Base-by-base conservation (phyloP, 306 rosid species). In the Malus sieversii region DNA sequence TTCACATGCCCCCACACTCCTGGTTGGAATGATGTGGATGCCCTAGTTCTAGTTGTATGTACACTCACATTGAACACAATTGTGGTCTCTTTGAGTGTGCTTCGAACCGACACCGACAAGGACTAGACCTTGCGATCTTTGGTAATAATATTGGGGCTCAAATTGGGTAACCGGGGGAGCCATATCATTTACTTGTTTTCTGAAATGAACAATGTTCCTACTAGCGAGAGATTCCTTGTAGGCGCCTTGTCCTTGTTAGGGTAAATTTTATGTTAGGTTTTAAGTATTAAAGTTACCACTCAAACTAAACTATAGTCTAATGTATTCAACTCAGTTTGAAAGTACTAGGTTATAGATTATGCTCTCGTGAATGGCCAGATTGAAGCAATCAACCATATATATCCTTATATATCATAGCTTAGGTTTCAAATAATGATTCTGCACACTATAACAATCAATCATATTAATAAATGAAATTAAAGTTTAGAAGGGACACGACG, bases 61-160 rank as follows among this genome's bases (percentile, higher is more conserved):
- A 14, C 35, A 14, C 35, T 3, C 20, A 14, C 66, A 14, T 15
- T 25, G 33, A 61, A 14, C 30, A 13, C 9, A 25, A 29, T 10
- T 12, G 11, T 22, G 22, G 22, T 32, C 68, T 29, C 22, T 3
- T 6, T 32, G 44, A 64, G 73, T 52, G 66, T 85, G 80, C 79
- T 82, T 84, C 60, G 77, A 82, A 80, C 84, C 78, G 85, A 91
- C 97, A 89, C 2, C 4, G 93, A 89, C 42, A 70, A 77, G 81
- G 95, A 91, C 92, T 79, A 69, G 72, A 79, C 88, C 75, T 71
- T 51, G 55, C 20, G 55, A 46, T 68, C 62, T 78, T 81, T 82
- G 80, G n/a, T 79, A 18, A 30, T 60, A 11, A 30, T 60, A 11
- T 27, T 78, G 88, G 86, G 81, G 85, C 69, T 86, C 52, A 76